phyloP scores from a whole-genome alignment of 2,329 filamentous ascomycete genomes.

The Neurospora sp. region DNA sequence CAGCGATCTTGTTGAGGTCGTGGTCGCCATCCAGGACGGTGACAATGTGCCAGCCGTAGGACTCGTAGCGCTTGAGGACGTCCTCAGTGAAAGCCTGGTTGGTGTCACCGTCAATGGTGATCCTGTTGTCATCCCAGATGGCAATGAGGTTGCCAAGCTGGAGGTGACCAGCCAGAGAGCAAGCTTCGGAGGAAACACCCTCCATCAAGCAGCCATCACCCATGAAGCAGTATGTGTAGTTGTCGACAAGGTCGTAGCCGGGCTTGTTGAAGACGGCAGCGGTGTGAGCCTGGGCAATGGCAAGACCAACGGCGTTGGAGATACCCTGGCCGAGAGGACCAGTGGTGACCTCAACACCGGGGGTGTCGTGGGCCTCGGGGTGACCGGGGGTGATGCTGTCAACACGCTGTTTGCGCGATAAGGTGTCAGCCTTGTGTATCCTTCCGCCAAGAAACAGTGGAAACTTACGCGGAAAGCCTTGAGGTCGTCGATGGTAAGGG shows the following conservation, averaged over 20 bases:
- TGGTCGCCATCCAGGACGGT: slow-evolving; percentile 79
- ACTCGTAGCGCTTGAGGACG: slow-evolving; percentile 85
- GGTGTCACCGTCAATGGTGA: slow-evolving; percentile 89
- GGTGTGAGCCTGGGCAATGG: slow-evolving; percentile 90
- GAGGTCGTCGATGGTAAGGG: slow-evolving; percentile 75
- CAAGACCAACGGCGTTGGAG: slow-evolving; percentile 93
- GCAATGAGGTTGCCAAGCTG: slow-evolving; percentile 96
- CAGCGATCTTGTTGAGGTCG: slow-evolving; percentile 80
- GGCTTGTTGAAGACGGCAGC: slow-evolving; percentile 94
- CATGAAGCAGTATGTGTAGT: slow-evolving; percentile 95
- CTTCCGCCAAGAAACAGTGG: neutral
- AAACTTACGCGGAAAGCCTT: slow-evolving; percentile 87
- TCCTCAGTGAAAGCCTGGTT: slow-evolving; percentile 97
- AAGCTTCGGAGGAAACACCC: slow-evolving; percentile 89
- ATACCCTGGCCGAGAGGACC: slow-evolving; percentile 97
- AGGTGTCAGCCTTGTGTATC: slow-evolving; percentile 2
- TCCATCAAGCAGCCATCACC: slow-evolving; percentile 99
- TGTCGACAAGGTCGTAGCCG: slow-evolving; percentile 81
- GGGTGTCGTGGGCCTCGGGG: slow-evolving; percentile 92
- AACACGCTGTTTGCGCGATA: slow-evolving; percentile 28
- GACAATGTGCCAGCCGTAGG: slow-evolving; percentile 92
- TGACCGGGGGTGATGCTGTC: slow-evolving; percentile 85
- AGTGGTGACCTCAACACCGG: slow-evolving; percentile 95
- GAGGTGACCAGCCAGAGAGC: slow-evolving; percentile 85
- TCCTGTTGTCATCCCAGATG: slow-evolving; percentile 98